These are phyloP conservation scores for Emmonsia crescens DNA, from an alignment of 2,329 filamentous ascomycete species.

Conservation along the genomic window DNA sequence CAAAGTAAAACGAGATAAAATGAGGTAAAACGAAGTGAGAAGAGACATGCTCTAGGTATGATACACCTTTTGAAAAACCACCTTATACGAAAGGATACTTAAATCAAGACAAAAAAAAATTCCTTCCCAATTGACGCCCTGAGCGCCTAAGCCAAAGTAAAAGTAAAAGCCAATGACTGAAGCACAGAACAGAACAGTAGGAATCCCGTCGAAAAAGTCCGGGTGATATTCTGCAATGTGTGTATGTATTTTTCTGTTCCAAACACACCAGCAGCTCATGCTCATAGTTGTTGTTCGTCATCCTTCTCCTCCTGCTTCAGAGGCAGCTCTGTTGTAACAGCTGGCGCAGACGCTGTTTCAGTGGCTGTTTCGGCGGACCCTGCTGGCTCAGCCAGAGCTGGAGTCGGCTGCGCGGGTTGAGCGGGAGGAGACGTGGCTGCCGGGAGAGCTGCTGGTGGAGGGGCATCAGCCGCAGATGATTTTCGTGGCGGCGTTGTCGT, in stretches of 20 bases:
- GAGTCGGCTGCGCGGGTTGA: constrained; percentile 2
- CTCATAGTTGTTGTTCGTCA: neutral
- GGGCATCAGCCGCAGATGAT: constrained; percentile 14
- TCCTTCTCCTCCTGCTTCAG: constrained; percentile 3
- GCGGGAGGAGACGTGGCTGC: neutral
- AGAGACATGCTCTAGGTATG: neutral
- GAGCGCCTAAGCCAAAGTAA: constrained; percentile 1
- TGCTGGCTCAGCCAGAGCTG: constrained; percentile 6
- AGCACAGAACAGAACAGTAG: neutral
- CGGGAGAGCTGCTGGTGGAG: constrained; percentile 2
- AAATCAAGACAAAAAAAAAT: neutral
- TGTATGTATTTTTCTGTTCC: neutral
- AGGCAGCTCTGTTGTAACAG: constrained; percentile 14
- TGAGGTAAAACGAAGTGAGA: too few species aligned
- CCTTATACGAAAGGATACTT: neutral
- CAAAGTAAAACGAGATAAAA: neutral
- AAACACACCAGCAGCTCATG: neutral
- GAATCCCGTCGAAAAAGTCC: neutral
- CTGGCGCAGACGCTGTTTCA: constrained; percentile 10
- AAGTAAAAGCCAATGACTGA: neutral
- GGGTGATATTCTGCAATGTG: neutral
- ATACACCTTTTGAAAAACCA: neutral
- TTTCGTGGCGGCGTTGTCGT: constrained; percentile 15
- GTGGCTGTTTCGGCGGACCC: constrained; percentile 9
- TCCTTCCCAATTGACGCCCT: neutral